Evolutionary conservation across 2,329 filamentous ascomycete species (phyloP), one percentile per base, ranked within the genome.

Genomic region (Seiridium unicorne): DNA sequence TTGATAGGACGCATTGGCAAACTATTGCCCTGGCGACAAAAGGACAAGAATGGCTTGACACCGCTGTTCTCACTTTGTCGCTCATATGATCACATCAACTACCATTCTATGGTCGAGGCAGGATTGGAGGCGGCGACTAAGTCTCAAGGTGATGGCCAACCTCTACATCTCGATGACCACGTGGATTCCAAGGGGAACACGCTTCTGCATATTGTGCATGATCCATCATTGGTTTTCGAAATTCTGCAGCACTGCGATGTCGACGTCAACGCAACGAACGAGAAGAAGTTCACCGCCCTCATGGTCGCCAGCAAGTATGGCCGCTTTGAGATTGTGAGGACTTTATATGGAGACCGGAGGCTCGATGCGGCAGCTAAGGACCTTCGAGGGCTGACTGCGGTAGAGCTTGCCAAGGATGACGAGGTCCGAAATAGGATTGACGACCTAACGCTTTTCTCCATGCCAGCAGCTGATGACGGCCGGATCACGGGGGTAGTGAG

Each of bases 291-390:
- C 71, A 99, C 96, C 0, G 89, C 95, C 1, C 81, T 99, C 60
- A 99, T 99, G 95, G 90, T 99, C 63, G 94, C 94, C 6, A 98
- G 94, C 83, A 99, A 99, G 74, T 99, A 98, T 71, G 95, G 95
- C 40, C 87, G 95, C 63, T 90, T 96, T 58, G 95, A 98, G 68
- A 92, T 97, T 81, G 94, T 99, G 18, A 84, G 93, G 61, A 88
- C 89, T 8, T 82, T 99, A 5, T 98, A 96, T 73, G 85, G 89
- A 47, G 95, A 99, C 71, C 86, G 92, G 32, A 83, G 96, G 66
- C 92, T 97, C 4, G 95, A 99, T 71, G 77, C 94, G 11, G 87
- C 89, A 47, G 87, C 93, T 36, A 91, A 90, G 73, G 96, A 99
- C 72, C 77, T 91, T 13, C 86, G 95, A 61, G 95, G 95, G 0